These are phyloP conservation scores for Lineolata rhizophorae DNA, from an alignment of 495 filamentous ascomycete species.

Conservation along the genomic window DNA sequence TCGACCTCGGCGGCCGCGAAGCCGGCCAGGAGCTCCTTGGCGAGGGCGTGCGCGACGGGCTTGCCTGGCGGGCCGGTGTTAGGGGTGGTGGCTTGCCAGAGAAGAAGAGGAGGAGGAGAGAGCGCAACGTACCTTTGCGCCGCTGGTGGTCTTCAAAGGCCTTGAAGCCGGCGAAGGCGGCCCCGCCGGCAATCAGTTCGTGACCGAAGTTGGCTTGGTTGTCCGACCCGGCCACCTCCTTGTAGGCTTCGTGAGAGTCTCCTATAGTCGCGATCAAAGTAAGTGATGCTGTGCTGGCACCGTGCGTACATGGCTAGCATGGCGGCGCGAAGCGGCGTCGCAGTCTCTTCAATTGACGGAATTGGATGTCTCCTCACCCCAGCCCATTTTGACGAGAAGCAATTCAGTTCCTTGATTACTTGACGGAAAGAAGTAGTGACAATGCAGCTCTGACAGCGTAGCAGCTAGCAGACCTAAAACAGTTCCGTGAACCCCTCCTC, in stretches of 20 bases:
- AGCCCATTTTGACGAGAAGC: no score
- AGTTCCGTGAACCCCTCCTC: no score
- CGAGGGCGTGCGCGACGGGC: slow-evolving; percentile 44
- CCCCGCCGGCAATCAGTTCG: slow-evolving; percentile 53
- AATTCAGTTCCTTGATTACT: no score
- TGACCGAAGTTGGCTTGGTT: slow-evolving; percentile 36
- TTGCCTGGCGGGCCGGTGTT: slow-evolving; percentile 28
- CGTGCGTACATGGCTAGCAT: no score
- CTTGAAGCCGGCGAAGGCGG: slow-evolving; percentile 64
- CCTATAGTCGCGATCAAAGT: no score
- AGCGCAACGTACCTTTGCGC: slow-evolving; percentile 31
- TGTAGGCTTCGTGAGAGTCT: slow-evolving; percentile 26
- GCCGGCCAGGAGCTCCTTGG: slow-evolving; percentile 55
- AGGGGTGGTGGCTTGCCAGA: not conserved
- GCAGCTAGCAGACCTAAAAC: no score
- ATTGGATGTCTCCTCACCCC: no score
- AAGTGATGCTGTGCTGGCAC: no score
- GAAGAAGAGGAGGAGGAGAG: not conserved
- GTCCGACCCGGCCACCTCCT: slow-evolving; percentile 32
- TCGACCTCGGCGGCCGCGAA: slow-evolving; percentile 55
- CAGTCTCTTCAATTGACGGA: no score
- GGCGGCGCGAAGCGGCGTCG: no score
- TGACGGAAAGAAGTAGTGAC: no score
- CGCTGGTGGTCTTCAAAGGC: slow-evolving; percentile 57
- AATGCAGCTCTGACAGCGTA: no score